Evolutionary conservation across 1,284 basidiomycete genomes (phyloP).

Genomic region (Tylopilus orsonianus): DNA sequence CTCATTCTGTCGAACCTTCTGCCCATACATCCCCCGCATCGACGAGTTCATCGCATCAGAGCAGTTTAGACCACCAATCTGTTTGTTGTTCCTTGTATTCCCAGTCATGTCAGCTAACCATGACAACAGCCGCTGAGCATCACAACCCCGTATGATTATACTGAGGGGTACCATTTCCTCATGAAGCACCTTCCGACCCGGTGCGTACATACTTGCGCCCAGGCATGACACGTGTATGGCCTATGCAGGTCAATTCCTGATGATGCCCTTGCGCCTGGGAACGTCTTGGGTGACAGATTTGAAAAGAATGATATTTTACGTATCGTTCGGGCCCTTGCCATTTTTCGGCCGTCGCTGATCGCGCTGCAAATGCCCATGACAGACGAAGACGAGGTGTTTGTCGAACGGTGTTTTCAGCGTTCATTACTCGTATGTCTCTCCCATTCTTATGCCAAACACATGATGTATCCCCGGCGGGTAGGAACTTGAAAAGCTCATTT

Average conservation of each 20-base stretch:
- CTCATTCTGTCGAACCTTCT: conserved; percentile 31
- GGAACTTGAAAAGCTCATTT: conserved; percentile 97
- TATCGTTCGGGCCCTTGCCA: conserved; percentile 91
- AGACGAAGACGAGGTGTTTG: conserved; percentile 91
- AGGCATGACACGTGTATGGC: conserved; percentile 38
- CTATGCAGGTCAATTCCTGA: conserved; percentile 45
- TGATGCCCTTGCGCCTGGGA: conserved; percentile 25
- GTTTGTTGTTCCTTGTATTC: conserved; percentile 16
- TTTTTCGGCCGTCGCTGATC: conserved; percentile 93
- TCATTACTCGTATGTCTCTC: conserved; percentile 71
- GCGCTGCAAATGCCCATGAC: conserved; percentile 95
- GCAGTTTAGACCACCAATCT: conserved; percentile 25
- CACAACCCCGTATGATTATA: conserved; percentile 87
- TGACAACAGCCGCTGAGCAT: conserved; percentile 68
- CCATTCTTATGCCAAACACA: conserved; percentile 7
- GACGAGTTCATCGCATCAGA: conserved; percentile 37
- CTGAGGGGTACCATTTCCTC: conserved; percentile 90
- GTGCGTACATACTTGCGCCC: conserved; percentile 49
- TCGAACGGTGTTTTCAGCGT: conserved; percentile 93
- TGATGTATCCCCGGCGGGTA: conserved; percentile 29
- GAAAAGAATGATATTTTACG: conserved; percentile 95
- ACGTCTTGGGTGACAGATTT: conserved; percentile 57
- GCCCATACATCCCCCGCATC: conserved; percentile 43
- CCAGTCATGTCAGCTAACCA: conserved; percentile 8
- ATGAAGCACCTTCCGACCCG: conserved; percentile 88